phyloP scores from a whole-genome alignment of 768 basidiomycete genomes.

The Tephrocybe sp. region DNA sequence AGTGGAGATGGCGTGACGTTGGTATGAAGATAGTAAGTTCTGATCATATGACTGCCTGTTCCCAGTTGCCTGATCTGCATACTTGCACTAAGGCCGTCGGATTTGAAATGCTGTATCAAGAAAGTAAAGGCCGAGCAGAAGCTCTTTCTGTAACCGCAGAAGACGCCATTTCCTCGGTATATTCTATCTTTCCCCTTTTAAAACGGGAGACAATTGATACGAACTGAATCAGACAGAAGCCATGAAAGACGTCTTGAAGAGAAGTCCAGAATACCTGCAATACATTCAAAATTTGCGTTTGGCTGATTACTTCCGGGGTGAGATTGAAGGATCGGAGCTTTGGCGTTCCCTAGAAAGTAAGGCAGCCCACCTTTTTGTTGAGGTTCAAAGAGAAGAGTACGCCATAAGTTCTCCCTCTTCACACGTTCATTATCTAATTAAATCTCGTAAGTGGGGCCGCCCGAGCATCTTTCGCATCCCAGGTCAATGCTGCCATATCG shows the following conservation, averaged over 20 bases:
- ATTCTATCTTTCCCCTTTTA: constrained; percentile 19
- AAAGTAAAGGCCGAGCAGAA: constrained; percentile 62
- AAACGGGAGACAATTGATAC: constrained; percentile 1
- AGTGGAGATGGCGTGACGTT: constrained; percentile 79
- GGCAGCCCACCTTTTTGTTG: constrained; percentile 67
- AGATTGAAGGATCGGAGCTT: constrained; percentile 71
- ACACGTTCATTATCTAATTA: not conserved
- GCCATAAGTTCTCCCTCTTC: constrained; percentile 28
- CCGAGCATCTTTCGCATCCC: constrained; percentile 74
- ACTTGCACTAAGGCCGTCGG: constrained; percentile 95
- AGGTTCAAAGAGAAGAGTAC: constrained; percentile 65
- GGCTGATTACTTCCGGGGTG: constrained; percentile 75
- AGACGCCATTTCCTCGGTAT: constrained; percentile 46
- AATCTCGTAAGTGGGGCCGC: constrained; percentile 49
- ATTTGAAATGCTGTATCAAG: constrained; percentile 95
- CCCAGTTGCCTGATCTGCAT: constrained; percentile 7
- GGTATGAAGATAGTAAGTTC: constrained; percentile 88
- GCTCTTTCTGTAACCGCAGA: constrained; percentile 34
- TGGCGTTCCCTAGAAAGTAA: constrained; percentile 77
- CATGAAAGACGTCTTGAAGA: constrained; percentile 64
- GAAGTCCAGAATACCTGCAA: constrained; percentile 64
- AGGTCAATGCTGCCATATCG: constrained; percentile 46
- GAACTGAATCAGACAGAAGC: constrained; percentile 50
- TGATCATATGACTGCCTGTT: not conserved
- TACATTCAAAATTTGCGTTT: constrained; percentile 69